phyloP scores from a whole-genome alignment of 208 protist species.

The Jaenimonas drosophilae region DNA sequence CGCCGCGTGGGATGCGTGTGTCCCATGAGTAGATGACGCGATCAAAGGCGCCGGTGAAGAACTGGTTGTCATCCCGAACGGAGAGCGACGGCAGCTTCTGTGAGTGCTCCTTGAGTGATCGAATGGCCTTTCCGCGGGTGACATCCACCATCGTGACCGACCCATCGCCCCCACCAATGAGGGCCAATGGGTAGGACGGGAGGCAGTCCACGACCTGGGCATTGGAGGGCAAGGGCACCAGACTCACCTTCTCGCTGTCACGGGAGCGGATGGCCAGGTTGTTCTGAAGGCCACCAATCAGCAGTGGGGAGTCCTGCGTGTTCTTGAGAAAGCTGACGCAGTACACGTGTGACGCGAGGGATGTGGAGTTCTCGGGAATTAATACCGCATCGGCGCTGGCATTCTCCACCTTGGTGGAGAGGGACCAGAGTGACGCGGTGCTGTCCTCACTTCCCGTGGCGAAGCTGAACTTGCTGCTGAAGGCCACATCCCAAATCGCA shows the following conservation, averaged over 20 bases:
- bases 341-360: slow-evolving; percentile 67
- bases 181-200: slow-evolving; percentile 18
- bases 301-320: slow-evolving; percentile 23
- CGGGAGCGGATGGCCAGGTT: slow-evolving; percentile 42
- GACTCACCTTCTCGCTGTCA: slow-evolving; percentile 19
- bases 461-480: slow-evolving; percentile 54
- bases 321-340: slow-evolving; percentile 57
- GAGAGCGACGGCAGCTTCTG: slow-evolving; percentile 71
- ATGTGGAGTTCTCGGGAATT: slow-evolving; percentile 28
- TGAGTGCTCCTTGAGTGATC: slow-evolving; percentile 38
- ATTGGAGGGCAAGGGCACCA: slow-evolving; percentile 42
- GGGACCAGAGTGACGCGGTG: slow-evolving; percentile 40
- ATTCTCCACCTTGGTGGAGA: slow-evolving; percentile 14
- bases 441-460: slow-evolving; percentile 75
- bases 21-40: slow-evolving; percentile 78
- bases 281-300: slow-evolving; percentile 67
- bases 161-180: slow-evolving; percentile 75
- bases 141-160: slow-evolving; percentile 53
- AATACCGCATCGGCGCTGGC: slow-evolving; percentile 19
- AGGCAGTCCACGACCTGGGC: slow-evolving; percentile 63
- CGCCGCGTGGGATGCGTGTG: slow-evolving; percentile 33
- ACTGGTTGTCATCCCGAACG: slow-evolving; percentile 54
- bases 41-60: slow-evolving; percentile 78
- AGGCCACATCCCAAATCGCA: slow-evolving; percentile 74
- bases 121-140: slow-evolving; percentile 8